phyloP scores from a whole-genome alignment of 257 asterid genomes.

The Penstemon eatonii region DNA sequence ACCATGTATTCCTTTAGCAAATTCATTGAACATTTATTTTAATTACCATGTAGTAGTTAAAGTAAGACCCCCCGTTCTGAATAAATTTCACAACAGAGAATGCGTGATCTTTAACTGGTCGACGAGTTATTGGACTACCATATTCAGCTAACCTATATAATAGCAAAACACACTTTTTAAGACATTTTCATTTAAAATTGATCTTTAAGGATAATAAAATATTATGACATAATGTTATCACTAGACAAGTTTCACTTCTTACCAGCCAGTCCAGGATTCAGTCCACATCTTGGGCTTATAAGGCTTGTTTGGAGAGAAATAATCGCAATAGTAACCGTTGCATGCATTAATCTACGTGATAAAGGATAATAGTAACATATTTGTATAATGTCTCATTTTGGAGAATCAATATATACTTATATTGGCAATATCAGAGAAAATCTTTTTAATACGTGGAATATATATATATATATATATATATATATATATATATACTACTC shows the following conservation, averaged over 20 bases:
- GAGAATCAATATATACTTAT: too few species aligned
- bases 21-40: conserved; percentile 9
- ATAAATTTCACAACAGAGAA: conserved; percentile 88
- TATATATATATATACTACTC: conserved; percentile 30
- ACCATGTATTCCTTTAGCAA: conserved; percentile 14
- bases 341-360: conserved; percentile 80
- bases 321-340: conserved; percentile 94
- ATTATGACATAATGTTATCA: not conserved
- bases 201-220: not conserved
- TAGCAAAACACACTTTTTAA: too few species aligned
- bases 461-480: not conserved
- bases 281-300: conserved; percentile 98
- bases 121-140: conserved; percentile 92
- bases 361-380: conserved; percentile 12
- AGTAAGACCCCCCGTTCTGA: conserved; percentile 84
- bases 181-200: too few species aligned
- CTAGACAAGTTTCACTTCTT: not conserved
- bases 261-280: conserved; percentile 99
- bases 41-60: conserved; percentile 88
- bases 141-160: conserved; percentile 78
- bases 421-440: too few species aligned
- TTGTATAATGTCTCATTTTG: not conserved
- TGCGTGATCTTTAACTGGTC: conserved; percentile 95
- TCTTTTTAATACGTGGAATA: too few species aligned
- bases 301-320: conserved; percentile 87